These are phyloP conservation scores for Rhizopus arrhizus DNA, from an alignment of 371 early-diverging fungal species.

Conservation along the genomic window DNA sequence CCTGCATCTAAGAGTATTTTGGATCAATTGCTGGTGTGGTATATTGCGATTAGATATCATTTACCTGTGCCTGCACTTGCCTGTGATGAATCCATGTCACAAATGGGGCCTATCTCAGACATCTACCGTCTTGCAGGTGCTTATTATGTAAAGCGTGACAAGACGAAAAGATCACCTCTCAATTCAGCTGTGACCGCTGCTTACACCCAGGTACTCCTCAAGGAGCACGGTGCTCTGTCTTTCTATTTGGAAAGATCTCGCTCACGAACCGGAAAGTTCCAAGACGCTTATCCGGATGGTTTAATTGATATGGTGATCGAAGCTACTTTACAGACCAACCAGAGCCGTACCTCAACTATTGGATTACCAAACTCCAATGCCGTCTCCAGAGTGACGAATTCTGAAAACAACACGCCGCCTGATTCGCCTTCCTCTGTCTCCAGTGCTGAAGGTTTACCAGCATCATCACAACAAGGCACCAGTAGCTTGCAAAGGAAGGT, in stretches of 20 bases:
- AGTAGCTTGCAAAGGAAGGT: constrained; percentile 7
- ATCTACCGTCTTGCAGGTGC: constrained; percentile 52
- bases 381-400: constrained; percentile 17
- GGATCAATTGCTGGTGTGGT: constrained; percentile 54
- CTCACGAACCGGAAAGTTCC: constrained; percentile 48
- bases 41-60: constrained; percentile 49
- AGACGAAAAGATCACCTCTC: constrained; percentile 42
- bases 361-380: constrained; percentile 11
- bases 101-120: constrained; percentile 51
- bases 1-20: constrained; percentile 46
- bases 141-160: constrained; percentile 50
- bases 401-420: constrained; percentile 38
- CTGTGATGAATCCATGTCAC: constrained; percentile 50
- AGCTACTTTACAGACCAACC: constrained; percentile 52
- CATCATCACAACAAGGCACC: neutral
- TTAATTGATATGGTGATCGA: constrained; percentile 55
- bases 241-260: constrained; percentile 46
- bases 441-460: constrained; percentile 31
- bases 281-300: constrained; percentile 47
- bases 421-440: constrained; percentile 39
- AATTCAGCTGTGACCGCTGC: constrained; percentile 54
- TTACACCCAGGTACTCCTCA: constrained; percentile 47
- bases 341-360: constrained; percentile 16
- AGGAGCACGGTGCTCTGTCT: constrained; percentile 49
- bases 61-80: constrained; percentile 54